Conservation (phyloP, 1,139 yeast genomes). For the Kazachstania sp. region DNA sequence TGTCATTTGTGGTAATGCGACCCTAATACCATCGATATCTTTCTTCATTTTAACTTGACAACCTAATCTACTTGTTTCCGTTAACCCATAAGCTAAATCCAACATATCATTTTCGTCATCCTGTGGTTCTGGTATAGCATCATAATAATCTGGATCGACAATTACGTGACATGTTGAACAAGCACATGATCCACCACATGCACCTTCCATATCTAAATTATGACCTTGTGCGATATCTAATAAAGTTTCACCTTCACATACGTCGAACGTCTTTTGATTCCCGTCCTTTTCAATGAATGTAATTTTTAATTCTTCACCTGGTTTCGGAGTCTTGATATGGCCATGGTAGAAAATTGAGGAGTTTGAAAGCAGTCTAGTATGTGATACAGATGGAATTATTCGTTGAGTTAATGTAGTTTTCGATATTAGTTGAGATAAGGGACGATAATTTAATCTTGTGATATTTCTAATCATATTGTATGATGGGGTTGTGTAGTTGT, state of each 20-base stretch:
- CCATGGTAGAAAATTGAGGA: conserved; percentile 52
- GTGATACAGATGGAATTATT: background rate
- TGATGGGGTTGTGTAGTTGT: no score
- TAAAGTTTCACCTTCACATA: conserved; percentile 83
- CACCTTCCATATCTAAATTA: conserved; percentile 94
- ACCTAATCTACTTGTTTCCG: conserved; percentile 92
- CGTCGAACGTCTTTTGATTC: conserved; percentile 68
- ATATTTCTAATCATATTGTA: no score
- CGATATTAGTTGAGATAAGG: background rate
- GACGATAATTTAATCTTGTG: background rate
- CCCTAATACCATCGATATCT: conserved; percentile 84
- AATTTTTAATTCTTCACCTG: conserved; percentile 81
- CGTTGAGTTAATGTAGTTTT: background rate
- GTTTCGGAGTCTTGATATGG: conserved; percentile 78
- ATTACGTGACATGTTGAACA: conserved; percentile 97
- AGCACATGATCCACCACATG: conserved; percentile 98
- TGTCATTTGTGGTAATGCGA: conserved; percentile 97
- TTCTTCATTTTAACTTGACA: conserved; percentile 88
- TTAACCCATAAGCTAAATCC: conserved; percentile 92
- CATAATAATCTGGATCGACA: conserved; percentile 90
- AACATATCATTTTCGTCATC: conserved; percentile 98
- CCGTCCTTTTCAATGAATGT: conserved; percentile 94
- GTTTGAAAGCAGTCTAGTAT: conserved; percentile 7
- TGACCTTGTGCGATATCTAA: conserved; percentile 93
- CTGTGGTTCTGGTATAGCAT: conserved; percentile 84